Evolutionary conservation across 2,329 filamentous ascomycete species (phyloP), one percentile per base, ranked within the genome.

Genomic region (Ophiocordyceps polyrhachis-furcata): DNA sequence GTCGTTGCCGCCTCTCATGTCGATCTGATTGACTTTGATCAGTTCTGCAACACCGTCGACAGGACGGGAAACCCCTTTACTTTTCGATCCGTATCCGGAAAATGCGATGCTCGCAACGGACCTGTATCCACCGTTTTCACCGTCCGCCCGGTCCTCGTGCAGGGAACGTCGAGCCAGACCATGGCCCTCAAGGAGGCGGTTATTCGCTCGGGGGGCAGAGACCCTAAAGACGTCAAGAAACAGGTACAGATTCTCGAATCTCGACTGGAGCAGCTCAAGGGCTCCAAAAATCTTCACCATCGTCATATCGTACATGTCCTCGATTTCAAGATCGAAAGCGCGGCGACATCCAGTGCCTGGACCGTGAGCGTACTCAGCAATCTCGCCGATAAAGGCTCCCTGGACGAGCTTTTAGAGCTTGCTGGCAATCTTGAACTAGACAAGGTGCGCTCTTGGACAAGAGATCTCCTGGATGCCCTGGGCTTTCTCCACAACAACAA

Each of bases 401-500:
- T 98, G 14, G 76, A 81, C 25, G 86, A 94, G 53, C 69, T 93
- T 19, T 69, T 98, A 28, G 81, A 89, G 46, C 74, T 89, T 48
- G 77, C 86, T 40, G 85, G 83, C 5, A 74, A 74, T 28, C 66
- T 95, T 43, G 75, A 81, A 40, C 73, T 83, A 44, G 74, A 76
- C 50, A 88, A 81, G 57, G 79, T 88, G 41, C 81, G 87, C 44
- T 79, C 84, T 21, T 96, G 87, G 81, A 91, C 86, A n/a, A 78
- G 88, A 47, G 86, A 94, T 54, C 69, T 98, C 17, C 73, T 98
- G 23, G 86, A 95, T 62, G 91, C 81, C 0, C 67, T 98, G 25
- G 83, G 86, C 47, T 93, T 82, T 58, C 76, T 93, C 44, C 89
- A 96, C 61, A 81, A 81, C 50, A 80, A 83, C 56, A 86, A 86